Conservation (phyloP, 2,329 filamentous ascomycete genomes). For the Ophiostoma sp. region DNA sequence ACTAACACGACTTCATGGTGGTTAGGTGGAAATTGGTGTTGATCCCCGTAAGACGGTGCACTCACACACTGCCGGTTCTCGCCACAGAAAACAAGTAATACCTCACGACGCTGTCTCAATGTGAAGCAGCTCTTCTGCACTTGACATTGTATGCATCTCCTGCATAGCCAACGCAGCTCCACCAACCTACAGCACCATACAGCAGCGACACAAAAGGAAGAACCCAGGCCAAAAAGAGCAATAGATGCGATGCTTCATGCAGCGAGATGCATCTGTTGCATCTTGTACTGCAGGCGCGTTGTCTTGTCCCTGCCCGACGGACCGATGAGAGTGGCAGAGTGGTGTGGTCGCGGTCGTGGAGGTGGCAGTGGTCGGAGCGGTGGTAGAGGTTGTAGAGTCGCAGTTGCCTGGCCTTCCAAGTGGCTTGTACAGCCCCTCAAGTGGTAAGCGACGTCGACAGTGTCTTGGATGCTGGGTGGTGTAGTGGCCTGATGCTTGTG, state of each 20-base stretch:
- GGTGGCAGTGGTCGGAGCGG: too few species aligned
- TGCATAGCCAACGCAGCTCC: not conserved
- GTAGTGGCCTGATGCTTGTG: conserved; percentile 1
- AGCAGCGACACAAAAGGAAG: conserved; percentile 1
- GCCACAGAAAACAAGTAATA: not conserved
- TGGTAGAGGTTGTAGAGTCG: not conserved
- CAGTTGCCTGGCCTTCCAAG: not conserved
- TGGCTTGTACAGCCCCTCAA: not conserved
- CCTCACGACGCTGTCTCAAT: not conserved
- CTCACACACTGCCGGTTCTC: not conserved
- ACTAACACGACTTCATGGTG: not conserved
- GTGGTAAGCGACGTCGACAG: not conserved
- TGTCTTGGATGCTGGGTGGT: not conserved
- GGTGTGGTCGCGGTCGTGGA: not conserved
- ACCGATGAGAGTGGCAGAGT: not conserved
- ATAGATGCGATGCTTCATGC: not conserved
- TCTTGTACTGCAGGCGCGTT: not conserved
- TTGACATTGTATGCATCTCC: not conserved
- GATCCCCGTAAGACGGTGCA: too few species aligned
- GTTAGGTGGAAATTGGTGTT: not conserved
- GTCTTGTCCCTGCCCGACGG: conserved; percentile 5
- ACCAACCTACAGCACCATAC: conserved; percentile 1
- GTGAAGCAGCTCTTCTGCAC: not conserved
- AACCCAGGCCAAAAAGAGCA: not conserved
- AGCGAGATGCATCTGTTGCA: not conserved